Percentiles rank a stretch among this genome's conserved stretches.
Conservation (phyloP, 1,139 yeast genomes). For the Candida buenavistaensis region DNA sequence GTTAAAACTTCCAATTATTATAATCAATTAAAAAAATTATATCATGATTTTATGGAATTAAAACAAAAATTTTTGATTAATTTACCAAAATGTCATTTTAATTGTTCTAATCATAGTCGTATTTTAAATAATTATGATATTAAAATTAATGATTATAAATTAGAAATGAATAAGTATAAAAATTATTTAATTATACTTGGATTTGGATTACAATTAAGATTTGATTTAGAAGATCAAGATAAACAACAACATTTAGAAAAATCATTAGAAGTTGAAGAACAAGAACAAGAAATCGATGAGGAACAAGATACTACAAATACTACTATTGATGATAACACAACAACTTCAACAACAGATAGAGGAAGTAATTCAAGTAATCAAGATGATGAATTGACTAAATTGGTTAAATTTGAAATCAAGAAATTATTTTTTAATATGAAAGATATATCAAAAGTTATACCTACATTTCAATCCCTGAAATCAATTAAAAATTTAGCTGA, state of each 20-base stretch:
- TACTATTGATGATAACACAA: constrained; percentile 12
- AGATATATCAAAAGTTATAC: constrained; percentile 38
- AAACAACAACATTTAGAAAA: constrained; percentile 5
- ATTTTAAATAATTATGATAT: constrained; percentile 40
- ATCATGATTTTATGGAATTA: constrained; percentile 34
- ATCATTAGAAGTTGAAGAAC: constrained; percentile 10
- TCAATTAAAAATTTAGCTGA: constrained; percentile 33
- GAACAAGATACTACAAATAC: constrained; percentile 1
- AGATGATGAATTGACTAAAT: constrained; percentile 34
- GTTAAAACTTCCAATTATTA: constrained; percentile 46
- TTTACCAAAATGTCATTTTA: constrained; percentile 27
- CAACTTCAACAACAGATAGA: background rate
- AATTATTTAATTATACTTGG: constrained; percentile 48
- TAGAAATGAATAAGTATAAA: constrained; percentile 42
- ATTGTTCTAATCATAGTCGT: constrained; percentile 37
- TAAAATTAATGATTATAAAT: constrained; percentile 42
- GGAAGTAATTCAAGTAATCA: constrained; percentile 11
- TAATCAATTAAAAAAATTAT: constrained; percentile 39
- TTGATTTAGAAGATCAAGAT: constrained; percentile 38
- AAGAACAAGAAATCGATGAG: constrained; percentile 12
- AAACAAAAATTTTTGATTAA: constrained; percentile 32
- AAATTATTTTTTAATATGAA: constrained; percentile 37
- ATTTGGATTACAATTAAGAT: constrained; percentile 48
- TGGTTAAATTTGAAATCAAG: constrained; percentile 39
- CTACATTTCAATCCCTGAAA: constrained; percentile 36